These are phyloP conservation scores for Penicillium sp. DNA, from an alignment of 2,329 filamentous ascomycete species.

Conservation along the genomic window DNA sequence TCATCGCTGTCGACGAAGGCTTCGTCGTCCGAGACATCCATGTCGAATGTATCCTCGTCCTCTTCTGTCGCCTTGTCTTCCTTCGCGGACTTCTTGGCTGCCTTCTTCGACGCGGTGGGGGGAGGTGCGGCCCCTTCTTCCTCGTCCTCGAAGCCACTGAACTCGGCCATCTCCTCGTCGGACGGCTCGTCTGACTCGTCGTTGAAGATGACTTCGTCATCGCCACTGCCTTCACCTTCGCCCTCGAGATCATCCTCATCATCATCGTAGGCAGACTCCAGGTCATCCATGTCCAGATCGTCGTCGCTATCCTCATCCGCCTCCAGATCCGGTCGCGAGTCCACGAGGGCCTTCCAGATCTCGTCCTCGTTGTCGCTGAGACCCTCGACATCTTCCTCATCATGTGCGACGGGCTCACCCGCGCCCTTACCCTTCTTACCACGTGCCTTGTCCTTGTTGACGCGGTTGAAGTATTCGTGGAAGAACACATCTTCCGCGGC, in stretches of 20 bases:
- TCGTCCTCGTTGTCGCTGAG: constrained; percentile 69
- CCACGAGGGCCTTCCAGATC: constrained; percentile 87
- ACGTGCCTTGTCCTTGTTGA: constrained; percentile 59
- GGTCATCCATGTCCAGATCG: constrained; percentile 55
- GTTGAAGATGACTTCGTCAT: constrained; percentile 48
- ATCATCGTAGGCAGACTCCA: constrained; percentile 53
- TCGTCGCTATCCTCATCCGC: constrained; percentile 58
- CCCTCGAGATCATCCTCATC: constrained; percentile 48
- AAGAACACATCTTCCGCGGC: constrained; percentile 95
- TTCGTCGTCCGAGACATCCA: constrained; percentile 47
- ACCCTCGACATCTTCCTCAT: constrained; percentile 45
- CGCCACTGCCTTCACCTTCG: constrained; percentile 41
- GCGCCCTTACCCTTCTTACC: constrained; percentile 58
- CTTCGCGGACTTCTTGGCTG: constrained; percentile 27
- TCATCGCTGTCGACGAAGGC: constrained; percentile 54
- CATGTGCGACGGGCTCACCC: constrained; percentile 41
- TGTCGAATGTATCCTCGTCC: constrained; percentile 55
- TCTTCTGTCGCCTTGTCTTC: constrained; percentile 44
- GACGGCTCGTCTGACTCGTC: constrained; percentile 48
- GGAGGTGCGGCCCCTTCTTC: constrained; percentile 37
- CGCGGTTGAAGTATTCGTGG: constrained; percentile 87
- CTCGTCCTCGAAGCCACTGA: constrained; percentile 49
- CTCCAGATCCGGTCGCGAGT: constrained; percentile 73
- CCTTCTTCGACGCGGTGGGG: constrained; percentile 21
- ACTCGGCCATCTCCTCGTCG: constrained; percentile 47